Conservation (phyloP, 2,329 filamentous ascomycete genomes). For the Phaeophleospora eucalypticola region DNA sequence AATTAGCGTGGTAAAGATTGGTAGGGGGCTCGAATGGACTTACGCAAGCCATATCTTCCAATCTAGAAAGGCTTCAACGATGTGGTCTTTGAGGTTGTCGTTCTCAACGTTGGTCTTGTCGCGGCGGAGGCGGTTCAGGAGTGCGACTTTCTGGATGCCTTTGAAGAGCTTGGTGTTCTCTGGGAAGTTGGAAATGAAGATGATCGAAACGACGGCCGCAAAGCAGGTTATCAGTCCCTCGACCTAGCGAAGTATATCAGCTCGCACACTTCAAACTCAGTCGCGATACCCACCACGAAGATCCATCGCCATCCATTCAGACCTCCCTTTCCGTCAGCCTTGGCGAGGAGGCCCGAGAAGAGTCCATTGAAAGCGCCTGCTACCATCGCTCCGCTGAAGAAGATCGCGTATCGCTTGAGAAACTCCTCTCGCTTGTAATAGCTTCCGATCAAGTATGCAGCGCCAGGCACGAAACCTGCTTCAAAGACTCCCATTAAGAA, state of each 20-base stretch:
- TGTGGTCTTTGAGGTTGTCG: neutral
- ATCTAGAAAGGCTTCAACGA: conserved; percentile 4
- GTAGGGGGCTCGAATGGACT: neutral
- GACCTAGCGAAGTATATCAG: neutral
- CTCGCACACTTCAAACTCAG: too few species aligned
- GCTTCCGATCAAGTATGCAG: conserved; percentile 28
- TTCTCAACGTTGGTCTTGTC: neutral
- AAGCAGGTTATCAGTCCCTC: conserved; percentile 34
- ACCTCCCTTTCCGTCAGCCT: conserved; percentile 31
- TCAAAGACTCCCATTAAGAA: conserved; percentile 36
- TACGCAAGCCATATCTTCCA: conserved; percentile 8
- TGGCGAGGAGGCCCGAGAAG: conserved; percentile 25
- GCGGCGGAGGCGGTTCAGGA: conserved; percentile 1
- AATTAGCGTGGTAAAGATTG: neutral
- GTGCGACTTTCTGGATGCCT: conserved; percentile 3
- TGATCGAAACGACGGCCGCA: conserved; percentile 64
- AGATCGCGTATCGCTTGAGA: conserved; percentile 35
- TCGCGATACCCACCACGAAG: neutral
- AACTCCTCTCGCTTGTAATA: conserved; percentile 39
- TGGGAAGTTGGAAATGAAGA: conserved; percentile 62
- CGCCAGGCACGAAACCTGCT: conserved; percentile 38
- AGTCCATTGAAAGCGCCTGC: conserved; percentile 19
- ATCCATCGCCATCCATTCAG: conserved; percentile 14
- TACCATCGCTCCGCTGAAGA: conserved; percentile 32
- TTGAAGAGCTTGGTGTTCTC: conserved; percentile 4